Conservation (phyloP, 257 asterid genomes). For the Salvia hispanica region DNA sequence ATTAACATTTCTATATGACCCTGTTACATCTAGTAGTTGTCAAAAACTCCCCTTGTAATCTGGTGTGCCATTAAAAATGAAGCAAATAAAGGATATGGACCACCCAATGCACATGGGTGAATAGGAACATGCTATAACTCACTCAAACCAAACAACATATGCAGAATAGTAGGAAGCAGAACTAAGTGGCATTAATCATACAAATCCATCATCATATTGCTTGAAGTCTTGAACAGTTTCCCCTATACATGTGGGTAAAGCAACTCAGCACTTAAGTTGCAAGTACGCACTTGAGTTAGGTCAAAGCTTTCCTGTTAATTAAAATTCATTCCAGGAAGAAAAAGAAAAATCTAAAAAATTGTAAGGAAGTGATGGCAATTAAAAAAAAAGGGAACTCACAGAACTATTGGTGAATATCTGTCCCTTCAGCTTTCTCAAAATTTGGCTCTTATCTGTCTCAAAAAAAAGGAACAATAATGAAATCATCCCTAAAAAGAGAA, state of each 20-base stretch:
- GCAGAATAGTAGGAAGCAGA: not conserved
- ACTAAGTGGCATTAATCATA: not conserved
- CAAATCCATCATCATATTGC: not conserved
- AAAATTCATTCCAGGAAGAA: not conserved
- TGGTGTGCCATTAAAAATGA: not conserved
- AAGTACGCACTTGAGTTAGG: constrained; percentile 1
- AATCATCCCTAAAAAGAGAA: not conserved
- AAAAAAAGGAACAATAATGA: constrained; percentile 13
- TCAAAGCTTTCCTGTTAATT: not conserved
- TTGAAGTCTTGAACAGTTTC: not conserved
- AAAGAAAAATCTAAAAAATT: not conserved
- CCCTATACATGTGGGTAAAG: not conserved
- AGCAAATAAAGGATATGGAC: not conserved
- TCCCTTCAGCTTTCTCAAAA: constrained; percentile 77
- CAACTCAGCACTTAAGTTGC: not conserved
- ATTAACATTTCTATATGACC: too few relatives aligned
- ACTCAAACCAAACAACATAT: not conserved
- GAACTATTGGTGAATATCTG: constrained; percentile 94
- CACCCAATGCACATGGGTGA: not conserved
- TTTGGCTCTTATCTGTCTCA: constrained; percentile 59
- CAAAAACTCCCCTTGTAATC: not conserved
- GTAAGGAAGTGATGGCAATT: not conserved
- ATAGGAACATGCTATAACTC: constrained; percentile 1
- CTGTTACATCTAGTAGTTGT: constrained; percentile 5
- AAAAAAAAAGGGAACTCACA: constrained; percentile 60